These are phyloP conservation scores for Penicillium crustosum DNA, from an alignment of 2,329 filamentous ascomycete genomes.

Conservation along the genomic window DNA sequence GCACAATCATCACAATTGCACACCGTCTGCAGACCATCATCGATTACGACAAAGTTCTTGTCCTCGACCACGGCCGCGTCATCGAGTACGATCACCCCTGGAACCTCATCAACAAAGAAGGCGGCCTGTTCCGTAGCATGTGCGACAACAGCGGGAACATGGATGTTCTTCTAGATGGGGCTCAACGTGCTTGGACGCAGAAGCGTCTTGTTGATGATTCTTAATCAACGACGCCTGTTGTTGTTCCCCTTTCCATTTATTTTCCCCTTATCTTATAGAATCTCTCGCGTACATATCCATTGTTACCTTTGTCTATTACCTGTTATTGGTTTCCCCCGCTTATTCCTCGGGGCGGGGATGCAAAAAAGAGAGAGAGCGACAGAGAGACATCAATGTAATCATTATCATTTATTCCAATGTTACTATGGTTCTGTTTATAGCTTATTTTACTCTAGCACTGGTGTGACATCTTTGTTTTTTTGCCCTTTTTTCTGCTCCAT, in stretches of 20 bases:
- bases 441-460: no score
- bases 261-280: conserved; percentile 4
- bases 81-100: conserved; percentile 90
- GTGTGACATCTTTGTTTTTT: not conserved
- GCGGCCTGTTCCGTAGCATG: conserved; percentile 66
- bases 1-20: conserved; percentile 95
- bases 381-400: conserved; percentile 8
- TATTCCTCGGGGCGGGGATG: not conserved
- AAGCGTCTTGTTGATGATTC: conserved; percentile 49
- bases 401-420: no score
- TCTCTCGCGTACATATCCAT: conserved; percentile 11
- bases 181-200: conserved; percentile 51
- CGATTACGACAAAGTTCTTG: conserved; percentile 96
- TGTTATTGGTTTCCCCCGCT: not conserved
- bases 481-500: not conserved
- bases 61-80: conserved; percentile 84
- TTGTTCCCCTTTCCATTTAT: not conserved
- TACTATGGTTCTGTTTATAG: no score
- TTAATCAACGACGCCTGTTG: conserved; percentile 12
- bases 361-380: conserved; percentile 1
- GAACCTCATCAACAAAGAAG: conserved; percentile 70
- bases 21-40: conserved; percentile 95
- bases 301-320: conserved; percentile 4
- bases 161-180: conserved; percentile 56
- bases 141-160: conserved; percentile 67